Base-by-base conservation (phyloP, 257 asterid species). In the Rehmannia glutinosa region DNA sequence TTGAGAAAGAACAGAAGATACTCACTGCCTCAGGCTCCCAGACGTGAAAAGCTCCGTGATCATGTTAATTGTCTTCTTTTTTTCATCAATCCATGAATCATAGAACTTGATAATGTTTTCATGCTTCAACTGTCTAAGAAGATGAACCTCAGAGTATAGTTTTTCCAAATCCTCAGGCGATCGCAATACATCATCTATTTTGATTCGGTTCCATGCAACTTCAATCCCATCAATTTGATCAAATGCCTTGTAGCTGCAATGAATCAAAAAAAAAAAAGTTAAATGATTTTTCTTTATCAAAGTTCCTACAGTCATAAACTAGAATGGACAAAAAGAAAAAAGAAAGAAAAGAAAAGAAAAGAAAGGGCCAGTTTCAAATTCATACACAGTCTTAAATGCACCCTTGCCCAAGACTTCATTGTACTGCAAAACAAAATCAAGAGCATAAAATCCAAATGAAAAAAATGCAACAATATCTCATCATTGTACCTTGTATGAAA, bases 31-130 rank as follows among this genome's bases (percentile, higher is more conserved):
- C 77, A 88, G 71, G 76, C 82, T 88, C 55, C 96, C 94, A 25
- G 95, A 86, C 8, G 88, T 80, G 81, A 86, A 86, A 73, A 88
- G 83, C 80, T 88, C 96, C 0, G 96, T 88, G 69, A 89, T 87
- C 83, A 89, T 86, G 81, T 84, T 86, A 24, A 89, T 62, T 39
- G 88, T 87, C 77, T 83, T 86, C 73, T 77, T 84, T 70, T 89
- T 75, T 24, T 81, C 83, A 78, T 89, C 96, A 53, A 82, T 66
- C 90, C 92, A 89, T 0, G 86, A 73, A 72, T 73, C 79, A 15
- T 78, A 71, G n/a, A 49, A 72, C 59, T 66, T 66, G 62, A 76
- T 66, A 27, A 75, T 77, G 65, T 83, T 87, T 56, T 81, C 88
- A 55, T 87, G 92, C 62, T 85, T 85, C 74, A 83, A 69, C 35